These are phyloP conservation scores for Parmales sp. DNA, from an alignment of 108 stramenopile genomes.

Conservation along the genomic window DNA sequence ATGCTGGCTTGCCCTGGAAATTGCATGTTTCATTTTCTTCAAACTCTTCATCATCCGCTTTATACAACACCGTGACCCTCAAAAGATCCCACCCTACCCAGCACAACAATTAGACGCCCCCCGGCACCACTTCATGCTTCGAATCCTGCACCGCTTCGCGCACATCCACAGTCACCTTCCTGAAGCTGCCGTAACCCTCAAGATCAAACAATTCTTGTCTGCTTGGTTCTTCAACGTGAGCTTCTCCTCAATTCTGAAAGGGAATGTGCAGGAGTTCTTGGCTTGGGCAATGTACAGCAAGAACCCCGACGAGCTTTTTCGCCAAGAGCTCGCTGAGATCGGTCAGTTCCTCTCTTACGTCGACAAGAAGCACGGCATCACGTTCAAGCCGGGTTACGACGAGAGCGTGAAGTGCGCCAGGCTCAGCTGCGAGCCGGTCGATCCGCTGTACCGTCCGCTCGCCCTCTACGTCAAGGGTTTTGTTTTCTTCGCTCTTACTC, in stretches of 20 bases:
- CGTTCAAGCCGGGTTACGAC: conserved; percentile 34
- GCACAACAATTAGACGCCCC: too few relatives aligned
- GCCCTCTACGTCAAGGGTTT: conserved; percentile 47
- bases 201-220: background rate
- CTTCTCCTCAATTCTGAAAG: background rate
- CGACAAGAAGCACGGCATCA: conserved; percentile 17
- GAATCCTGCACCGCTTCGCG: too few relatives aligned
- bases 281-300: conserved; percentile 69
- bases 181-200: too few relatives aligned
- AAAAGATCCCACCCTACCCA: too few relatives aligned
- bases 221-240: background rate
- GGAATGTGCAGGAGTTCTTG: conserved; percentile 49
- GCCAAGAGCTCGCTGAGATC: background rate
- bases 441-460: conserved; percentile 56
- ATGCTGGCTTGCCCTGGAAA: too few relatives aligned
- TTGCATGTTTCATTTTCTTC: too few relatives aligned
- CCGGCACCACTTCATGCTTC: too few relatives aligned
- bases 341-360: conserved; percentile 13
- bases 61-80: too few relatives aligned
- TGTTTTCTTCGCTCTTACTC: conserved; percentile 22
- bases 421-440: conserved; percentile 52
- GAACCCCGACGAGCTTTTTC: conserved; percentile 11
- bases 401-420: conserved; percentile 17
- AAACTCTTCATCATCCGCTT: too few relatives aligned
- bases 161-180: too few relatives aligned